These are phyloP conservation scores for Ophiostoma australiae DNA, from an alignment of 2,329 filamentous ascomycete genomes.

Conservation along the genomic window DNA sequence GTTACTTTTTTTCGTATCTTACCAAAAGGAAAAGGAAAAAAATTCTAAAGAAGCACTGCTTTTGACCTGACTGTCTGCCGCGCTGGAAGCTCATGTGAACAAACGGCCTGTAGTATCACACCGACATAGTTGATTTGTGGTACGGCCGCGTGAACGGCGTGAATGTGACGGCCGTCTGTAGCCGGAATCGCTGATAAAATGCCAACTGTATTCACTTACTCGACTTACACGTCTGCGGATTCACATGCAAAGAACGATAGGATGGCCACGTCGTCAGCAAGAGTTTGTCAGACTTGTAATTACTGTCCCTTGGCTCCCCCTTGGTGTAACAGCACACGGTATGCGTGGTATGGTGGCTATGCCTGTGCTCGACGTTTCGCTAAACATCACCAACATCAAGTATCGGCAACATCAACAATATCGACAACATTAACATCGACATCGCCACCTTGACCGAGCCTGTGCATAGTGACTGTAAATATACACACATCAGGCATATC, in stretches of 20 bases:
- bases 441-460: background rate
- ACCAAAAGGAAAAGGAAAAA: slow-evolving; percentile 18
- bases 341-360: background rate
- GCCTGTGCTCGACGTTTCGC: background rate
- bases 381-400: background rate
- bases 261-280: background rate
- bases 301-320: background rate
- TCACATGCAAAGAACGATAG: background rate
- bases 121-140: background rate
- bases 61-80: slow-evolving; percentile 6
- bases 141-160: background rate
- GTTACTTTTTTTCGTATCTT: background rate
- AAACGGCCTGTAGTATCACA: background rate
- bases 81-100: background rate
- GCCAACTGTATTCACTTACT: background rate
- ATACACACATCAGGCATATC: background rate
- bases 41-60: slow-evolving; percentile 18
- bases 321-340: background rate
- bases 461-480: background rate
- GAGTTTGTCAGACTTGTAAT: background rate
- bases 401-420: background rate
- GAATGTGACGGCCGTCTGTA: background rate
- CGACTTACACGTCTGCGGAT: background rate
- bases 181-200: background rate
- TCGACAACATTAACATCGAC: background rate